Conservation (phyloP, 1,284 basidiomycete species). For the Rhizoctonia solani region DNA sequence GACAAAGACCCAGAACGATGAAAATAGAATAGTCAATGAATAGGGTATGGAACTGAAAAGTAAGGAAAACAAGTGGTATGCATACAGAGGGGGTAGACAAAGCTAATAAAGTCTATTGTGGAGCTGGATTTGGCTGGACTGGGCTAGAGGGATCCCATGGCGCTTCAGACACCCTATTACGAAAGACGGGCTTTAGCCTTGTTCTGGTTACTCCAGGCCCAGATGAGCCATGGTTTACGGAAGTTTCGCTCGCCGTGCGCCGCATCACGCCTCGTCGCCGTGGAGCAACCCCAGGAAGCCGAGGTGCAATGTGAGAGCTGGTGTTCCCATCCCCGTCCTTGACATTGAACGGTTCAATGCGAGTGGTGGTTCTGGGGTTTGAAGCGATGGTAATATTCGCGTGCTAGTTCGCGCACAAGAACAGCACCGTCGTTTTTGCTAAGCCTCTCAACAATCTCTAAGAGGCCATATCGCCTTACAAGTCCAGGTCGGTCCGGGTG, state of each 20-base stretch:
- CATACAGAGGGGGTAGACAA: background rate
- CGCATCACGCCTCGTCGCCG: conserved; percentile 36
- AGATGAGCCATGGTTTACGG: conserved; percentile 6
- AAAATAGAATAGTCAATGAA: background rate
- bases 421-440: conserved; percentile 85
- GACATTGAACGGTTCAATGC: background rate
- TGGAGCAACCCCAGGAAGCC: conserved; percentile 19
- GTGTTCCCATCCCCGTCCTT: conserved; percentile 5
- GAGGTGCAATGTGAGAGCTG: conserved; percentile 23
- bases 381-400: conserved; percentile 76
- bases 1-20: background rate
- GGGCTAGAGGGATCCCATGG: conserved; percentile 23
- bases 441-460: conserved; percentile 75
- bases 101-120: conserved; percentile 1
- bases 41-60: conserved; percentile 17
- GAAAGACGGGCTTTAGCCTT: conserved; percentile 19
- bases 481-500: conserved; percentile 83
- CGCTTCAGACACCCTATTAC: conserved; percentile 21
- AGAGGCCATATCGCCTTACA: conserved; percentile 77
- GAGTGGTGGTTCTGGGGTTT: conserved; percentile 5
- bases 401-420: conserved; percentile 84
- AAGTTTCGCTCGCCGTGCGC: conserved; percentile 36
- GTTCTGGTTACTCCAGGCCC: conserved; percentile 10
- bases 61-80: background rate
- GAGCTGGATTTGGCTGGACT: background rate